Percentiles rank a stretch among this genome's conserved stretches.
phyloP scores from a whole-genome alignment of 176 grass and related monocot genomes.

The Aegilops bicornis region DNA sequence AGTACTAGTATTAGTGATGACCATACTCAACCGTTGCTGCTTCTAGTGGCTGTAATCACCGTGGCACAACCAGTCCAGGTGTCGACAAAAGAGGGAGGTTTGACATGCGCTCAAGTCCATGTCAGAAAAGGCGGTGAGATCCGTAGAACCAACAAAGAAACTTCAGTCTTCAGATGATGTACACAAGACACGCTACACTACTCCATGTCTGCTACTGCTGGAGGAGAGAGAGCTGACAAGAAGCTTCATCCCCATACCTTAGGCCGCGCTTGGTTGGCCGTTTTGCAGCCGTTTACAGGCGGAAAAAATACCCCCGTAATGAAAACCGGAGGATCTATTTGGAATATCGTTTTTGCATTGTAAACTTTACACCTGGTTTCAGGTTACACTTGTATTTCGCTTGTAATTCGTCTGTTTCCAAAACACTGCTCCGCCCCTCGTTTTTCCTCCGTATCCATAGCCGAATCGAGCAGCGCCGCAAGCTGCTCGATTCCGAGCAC shows the following conservation, averaged over 20 bases:
- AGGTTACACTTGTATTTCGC: no score
- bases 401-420: no score
- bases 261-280: no score
- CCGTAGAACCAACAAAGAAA: constrained; percentile 39
- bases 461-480: no score
- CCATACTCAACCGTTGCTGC: background rate
- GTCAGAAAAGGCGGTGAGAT: constrained; percentile 28
- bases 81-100: background rate
- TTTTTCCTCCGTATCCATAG: no score
- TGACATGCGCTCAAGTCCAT: constrained; percentile 27
- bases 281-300: no score
- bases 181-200: constrained; percentile 1
- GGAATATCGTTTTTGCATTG: no score
- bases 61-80: constrained; percentile 14
- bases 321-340: no score
- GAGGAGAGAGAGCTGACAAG: background rate
- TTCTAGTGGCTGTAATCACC: background rate
- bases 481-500: no score
- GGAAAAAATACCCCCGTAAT: no score
- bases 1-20: background rate
- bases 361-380: no score
- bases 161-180: constrained; percentile 34
- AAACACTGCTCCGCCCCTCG: no score
- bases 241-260: constrained; percentile 44
- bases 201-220: constrained; percentile 6